Conservation (phyloP, 139 green algal species). For the Pedinophyceae sp. region DNA sequence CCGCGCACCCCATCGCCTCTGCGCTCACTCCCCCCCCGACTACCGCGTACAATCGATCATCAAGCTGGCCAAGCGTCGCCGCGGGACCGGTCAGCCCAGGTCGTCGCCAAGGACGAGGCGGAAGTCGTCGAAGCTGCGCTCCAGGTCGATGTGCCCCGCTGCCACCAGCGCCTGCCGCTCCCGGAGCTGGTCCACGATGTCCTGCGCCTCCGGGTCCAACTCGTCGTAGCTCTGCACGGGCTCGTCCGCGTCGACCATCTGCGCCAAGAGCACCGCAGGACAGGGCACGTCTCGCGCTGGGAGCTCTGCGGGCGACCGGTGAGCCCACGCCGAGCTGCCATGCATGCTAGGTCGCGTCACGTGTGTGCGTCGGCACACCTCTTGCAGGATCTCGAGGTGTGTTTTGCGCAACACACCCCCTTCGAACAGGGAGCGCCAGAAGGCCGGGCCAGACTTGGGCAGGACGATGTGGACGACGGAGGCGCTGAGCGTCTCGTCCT, state of each 20-base stretch:
- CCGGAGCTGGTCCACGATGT: conserved; percentile 1
- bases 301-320: too few relatives aligned
- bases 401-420: too few relatives aligned
- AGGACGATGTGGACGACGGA: not conserved
- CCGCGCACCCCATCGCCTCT: too few relatives aligned
- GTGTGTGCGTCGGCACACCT: too few relatives aligned
- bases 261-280: not conserved
- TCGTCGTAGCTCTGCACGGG: not conserved
- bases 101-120: conserved; percentile 1
- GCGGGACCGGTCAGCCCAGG: too few relatives aligned
- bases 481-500: not conserved
- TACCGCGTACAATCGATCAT: too few relatives aligned
- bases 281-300: not conserved
- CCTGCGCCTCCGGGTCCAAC: not conserved
- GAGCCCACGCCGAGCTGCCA: too few relatives aligned
- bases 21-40: too few relatives aligned
- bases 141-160: conserved; percentile 2
- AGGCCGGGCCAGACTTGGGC: not conserved
- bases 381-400: too few relatives aligned
- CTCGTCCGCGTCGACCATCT: conserved; percentile 4
- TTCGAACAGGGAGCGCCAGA: not conserved
- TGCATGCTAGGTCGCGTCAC: too few relatives aligned
- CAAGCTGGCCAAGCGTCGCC: too few relatives aligned
- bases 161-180: conserved; percentile 4
- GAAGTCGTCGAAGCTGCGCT: conserved; percentile 6